These are phyloP conservation scores for Retiboletus flavoniger DNA, from an alignment of 1,284 basidiomycete species.

Conservation along the genomic window DNA sequence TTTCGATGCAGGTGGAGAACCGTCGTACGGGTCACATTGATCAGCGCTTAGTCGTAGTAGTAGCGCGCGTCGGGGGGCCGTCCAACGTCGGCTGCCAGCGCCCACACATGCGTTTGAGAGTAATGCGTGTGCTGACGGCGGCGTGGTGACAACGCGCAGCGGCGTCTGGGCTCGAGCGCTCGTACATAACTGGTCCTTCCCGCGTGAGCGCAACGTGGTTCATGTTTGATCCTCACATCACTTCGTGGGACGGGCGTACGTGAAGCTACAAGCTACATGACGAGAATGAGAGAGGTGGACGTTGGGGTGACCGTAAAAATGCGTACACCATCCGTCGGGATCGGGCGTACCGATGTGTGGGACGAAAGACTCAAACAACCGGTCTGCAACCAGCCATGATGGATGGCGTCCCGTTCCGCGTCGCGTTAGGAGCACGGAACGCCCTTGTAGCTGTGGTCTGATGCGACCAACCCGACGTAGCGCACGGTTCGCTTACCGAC, in stretches of 20 bases:
- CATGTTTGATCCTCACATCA: not conserved
- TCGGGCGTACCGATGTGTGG: not conserved
- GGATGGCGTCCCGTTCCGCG: not conserved
- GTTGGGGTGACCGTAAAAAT: too few species aligned
- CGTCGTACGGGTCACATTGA: too few species aligned
- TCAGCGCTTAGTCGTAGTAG: too few species aligned
- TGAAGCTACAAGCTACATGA: not conserved
- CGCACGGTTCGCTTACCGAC: slow-evolving; percentile 7
- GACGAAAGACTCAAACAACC: too few species aligned
- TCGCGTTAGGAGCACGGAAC: too few species aligned
- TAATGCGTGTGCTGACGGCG: not conserved
- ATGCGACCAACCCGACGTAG: not conserved
- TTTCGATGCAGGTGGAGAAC: not conserved
- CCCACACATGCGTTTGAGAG: not conserved
- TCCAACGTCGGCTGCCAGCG: not conserved
- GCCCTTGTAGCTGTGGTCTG: too few species aligned
- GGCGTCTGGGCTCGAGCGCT: too few species aligned
- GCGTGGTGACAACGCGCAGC: not conserved
- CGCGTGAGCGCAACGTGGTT: not conserved
- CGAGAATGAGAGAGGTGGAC: not conserved
- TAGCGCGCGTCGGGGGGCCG: not conserved
- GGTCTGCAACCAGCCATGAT: too few species aligned
- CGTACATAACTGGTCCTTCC: not conserved
- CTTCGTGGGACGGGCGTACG: not conserved
- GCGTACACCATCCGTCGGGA: not conserved